A percentile compares a stretch with the other conserved stretches of the same genome.
Conservation (phyloP, 208 protist species). For the Trypanosoma theileri region DNA sequence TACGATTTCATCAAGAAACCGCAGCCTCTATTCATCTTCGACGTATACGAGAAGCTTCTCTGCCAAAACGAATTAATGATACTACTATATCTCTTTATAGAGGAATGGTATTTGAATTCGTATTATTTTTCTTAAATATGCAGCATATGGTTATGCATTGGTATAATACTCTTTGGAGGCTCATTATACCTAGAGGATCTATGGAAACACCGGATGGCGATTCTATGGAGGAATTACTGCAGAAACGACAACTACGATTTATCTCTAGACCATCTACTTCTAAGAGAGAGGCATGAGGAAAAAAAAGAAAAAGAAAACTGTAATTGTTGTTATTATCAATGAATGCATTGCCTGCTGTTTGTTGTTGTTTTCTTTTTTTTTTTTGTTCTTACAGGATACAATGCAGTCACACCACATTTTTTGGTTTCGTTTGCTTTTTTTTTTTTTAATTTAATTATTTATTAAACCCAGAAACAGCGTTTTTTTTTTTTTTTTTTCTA, state of each 20-base stretch:
- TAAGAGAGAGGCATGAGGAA: too few relatives aligned
- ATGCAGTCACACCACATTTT: too few relatives aligned
- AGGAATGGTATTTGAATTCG: constrained; percentile 33
- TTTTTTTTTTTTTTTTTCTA: too few relatives aligned
- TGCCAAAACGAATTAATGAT: not conserved
- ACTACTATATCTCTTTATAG: constrained; percentile 31
- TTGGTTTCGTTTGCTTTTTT: too few relatives aligned
- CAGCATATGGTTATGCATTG: constrained; percentile 37
- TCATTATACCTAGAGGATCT: constrained; percentile 8
- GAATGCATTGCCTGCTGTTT: too few relatives aligned
- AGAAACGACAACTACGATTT: constrained; percentile 18
- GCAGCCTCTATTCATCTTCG: constrained; percentile 26
- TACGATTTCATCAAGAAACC: constrained; percentile 37
- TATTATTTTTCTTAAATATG: constrained; percentile 39
- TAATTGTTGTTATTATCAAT: too few relatives aligned
- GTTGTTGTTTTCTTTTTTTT: too few relatives aligned
- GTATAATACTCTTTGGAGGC: constrained; percentile 41
- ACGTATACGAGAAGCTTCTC: not conserved
- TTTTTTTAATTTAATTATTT: too few relatives aligned
- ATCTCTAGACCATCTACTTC: too few relatives aligned
- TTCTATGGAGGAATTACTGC: constrained; percentile 46
- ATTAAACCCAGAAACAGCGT: too few relatives aligned
- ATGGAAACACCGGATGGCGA: constrained; percentile 23
- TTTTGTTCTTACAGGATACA: too few relatives aligned
- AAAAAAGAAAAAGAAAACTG: too few relatives aligned